Conservation (phyloP, 305 asterid species). For the Solanum hybrid region DNA sequence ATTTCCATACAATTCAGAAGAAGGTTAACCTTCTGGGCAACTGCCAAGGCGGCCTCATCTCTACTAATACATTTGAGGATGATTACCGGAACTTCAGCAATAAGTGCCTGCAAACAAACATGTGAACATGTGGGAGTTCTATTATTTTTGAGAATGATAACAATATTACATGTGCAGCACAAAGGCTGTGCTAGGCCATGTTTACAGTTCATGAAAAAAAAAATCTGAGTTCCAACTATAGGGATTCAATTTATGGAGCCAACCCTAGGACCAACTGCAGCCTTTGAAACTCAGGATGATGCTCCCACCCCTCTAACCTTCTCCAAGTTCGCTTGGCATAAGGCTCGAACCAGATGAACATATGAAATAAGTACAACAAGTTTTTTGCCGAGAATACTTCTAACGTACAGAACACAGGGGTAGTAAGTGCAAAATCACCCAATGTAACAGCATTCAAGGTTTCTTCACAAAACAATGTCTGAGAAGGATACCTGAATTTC, state of each 20-base stretch:
- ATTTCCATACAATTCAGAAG: neutral
- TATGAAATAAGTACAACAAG: neutral
- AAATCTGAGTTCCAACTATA: neutral
- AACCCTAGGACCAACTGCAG: neutral
- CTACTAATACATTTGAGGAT: conserved; percentile 84
- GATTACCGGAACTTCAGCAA: conserved; percentile 92
- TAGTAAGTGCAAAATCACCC: neutral
- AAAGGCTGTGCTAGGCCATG: neutral
- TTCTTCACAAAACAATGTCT: neutral
- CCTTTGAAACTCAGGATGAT: neutral
- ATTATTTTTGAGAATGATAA: neutral
- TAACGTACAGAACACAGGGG: neutral
- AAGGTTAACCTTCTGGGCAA: conserved; percentile 78
- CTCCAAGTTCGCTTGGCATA: neutral
- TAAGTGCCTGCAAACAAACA: conserved; percentile 44
- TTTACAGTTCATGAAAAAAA: neutral
- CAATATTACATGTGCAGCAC: neutral
- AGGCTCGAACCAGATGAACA: neutral
- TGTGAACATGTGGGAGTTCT: neutral
- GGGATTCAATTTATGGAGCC: neutral
- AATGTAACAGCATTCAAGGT: conserved; percentile 2
- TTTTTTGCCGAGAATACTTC: neutral
- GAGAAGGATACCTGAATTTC: conserved; percentile 65
- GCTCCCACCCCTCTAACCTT: neutral
- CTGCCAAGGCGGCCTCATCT: conserved; percentile 97